Base-by-base conservation (phyloP, 352 stramenopile genomes). In the Phytophthora agathidicida region DNA sequence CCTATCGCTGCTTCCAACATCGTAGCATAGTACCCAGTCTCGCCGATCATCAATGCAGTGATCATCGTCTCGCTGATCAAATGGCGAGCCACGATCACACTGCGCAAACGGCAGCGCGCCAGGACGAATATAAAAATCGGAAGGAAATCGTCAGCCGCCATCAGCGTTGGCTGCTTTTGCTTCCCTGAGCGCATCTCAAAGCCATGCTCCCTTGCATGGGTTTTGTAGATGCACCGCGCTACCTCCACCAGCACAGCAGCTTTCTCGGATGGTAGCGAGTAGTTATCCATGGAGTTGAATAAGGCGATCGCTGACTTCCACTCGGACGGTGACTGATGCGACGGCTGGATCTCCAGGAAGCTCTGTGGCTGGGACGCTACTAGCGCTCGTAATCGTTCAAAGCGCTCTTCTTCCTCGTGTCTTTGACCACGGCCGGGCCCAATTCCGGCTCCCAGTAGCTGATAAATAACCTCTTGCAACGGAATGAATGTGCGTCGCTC, bases 1-100 rank as follows among this genome's bases (percentile, higher is more conserved):
- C 80, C 78, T 26, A 93, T 75, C 0, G 80, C 79, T 1, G 83
- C 80, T 53, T 93, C 83, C 30, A 91, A 65, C 79, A 91, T 93
- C 2, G 83, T 93, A 11, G 81, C 73, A 59, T 93, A 93, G 54
- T 93, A 93, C 10, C 83, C 83, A 8, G 78, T 90, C 63, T 93
- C 83, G 2, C 83, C 83, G 43, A 93, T 83, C 80, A 89, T 86
- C 13, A 90, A 51, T 9, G 64, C 72, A 24, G 80, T 80, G 28
- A 88, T 83, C 83, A 90, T 93, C 8, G 80, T 90, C 49, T 93
- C 80, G 49, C 80, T 90, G 51, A 93, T 76, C 20, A 93, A 51
- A 57, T 88, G 79, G 5, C 79, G 71, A 20, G 80, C 65, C 10
- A 90, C 59, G 17, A 89, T 67, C 0, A 90, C 68, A 33, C 85